Conservation (phyloP, 345 rosid genomes). For the Populus deltoides region DNA sequence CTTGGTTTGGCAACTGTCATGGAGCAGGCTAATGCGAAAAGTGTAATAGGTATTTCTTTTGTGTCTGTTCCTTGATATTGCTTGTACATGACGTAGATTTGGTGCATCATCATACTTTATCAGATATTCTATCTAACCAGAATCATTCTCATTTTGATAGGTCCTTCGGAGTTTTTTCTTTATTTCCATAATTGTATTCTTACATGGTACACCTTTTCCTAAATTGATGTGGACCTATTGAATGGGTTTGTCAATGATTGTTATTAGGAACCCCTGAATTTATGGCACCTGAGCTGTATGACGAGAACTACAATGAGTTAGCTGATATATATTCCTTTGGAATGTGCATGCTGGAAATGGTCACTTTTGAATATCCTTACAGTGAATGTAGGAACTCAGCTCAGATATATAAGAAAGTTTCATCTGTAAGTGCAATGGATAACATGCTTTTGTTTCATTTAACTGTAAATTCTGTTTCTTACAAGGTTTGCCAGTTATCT, state of each 20-base stretch:
- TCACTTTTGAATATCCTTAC: constrained; percentile 27
- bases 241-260: constrained; percentile 8
- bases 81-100: neutral
- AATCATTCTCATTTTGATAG: constrained; percentile 1
- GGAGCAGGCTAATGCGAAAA: constrained; percentile 21
- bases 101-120: too few species aligned
- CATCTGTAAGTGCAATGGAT: constrained; percentile 16
- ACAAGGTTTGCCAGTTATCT: neutral
- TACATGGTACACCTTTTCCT: neutral
- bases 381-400: constrained; percentile 28
- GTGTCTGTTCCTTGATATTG: constrained; percentile 11
- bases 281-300: constrained; percentile 33
- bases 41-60: constrained; percentile 28
- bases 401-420: constrained; percentile 27
- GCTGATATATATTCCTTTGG: constrained; percentile 31
- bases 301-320: constrained; percentile 24
- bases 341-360: constrained; percentile 30
- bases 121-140: neutral
- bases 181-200: neutral
- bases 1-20: constrained; percentile 29
- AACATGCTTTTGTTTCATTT: neutral
- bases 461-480: neutral
- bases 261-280: constrained; percentile 32
- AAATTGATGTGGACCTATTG: neutral
- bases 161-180: neutral